phyloP scores from a whole-genome alignment of 805 yeast genomes.

The Metschnikowia baotianmanensis region DNA sequence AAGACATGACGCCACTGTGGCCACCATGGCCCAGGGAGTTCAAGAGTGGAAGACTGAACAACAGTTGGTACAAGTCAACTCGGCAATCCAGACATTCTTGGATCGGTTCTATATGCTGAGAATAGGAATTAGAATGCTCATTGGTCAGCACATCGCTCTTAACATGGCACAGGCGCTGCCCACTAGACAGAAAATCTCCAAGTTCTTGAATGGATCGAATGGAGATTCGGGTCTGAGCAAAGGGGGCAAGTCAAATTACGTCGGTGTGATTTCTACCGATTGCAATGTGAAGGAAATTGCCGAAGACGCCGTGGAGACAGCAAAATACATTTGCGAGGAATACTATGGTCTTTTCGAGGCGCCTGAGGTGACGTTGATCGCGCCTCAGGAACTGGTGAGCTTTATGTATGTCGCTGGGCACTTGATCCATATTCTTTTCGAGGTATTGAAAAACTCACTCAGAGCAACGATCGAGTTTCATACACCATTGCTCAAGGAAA shows the following conservation, averaged over 20 bases:
- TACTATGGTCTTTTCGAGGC: constrained; percentile 85
- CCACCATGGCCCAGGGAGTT: constrained; percentile 90
- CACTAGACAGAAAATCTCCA: constrained; percentile 35
- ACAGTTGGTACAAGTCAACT: constrained; percentile 53
- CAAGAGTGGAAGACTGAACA: constrained; percentile 75
- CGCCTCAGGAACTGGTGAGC: constrained; percentile 65
- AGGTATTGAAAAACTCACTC: constrained; percentile 79
- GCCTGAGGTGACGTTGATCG: constrained; percentile 76
- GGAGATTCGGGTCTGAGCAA: constrained; percentile 12
- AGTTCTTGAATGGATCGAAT: constrained; percentile 34
- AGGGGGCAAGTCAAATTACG: constrained; percentile 53
- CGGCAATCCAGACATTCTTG: constrained; percentile 73
- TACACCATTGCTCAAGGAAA: constrained; percentile 45
- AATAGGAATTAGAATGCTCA: constrained; percentile 88
- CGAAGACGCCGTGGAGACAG: constrained; percentile 85
- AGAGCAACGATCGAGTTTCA: constrained; percentile 87
- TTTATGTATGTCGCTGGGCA: constrained; percentile 95
- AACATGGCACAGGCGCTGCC: constrained; percentile 59
- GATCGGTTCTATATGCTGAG: constrained; percentile 88
- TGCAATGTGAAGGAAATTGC: constrained; percentile 83
- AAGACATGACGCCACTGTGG: constrained; percentile 89
- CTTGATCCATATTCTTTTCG: constrained; percentile 86
- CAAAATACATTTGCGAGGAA: constrained; percentile 87
- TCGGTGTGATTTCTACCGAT: constrained; percentile 83
- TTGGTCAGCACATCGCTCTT: constrained; percentile 91